Evolutionary conservation across 2,329 filamentous ascomycete genomes (phyloP), one percentile per base, ranked within the genome.

Genomic region (Boeremia lycopersici): DNA sequence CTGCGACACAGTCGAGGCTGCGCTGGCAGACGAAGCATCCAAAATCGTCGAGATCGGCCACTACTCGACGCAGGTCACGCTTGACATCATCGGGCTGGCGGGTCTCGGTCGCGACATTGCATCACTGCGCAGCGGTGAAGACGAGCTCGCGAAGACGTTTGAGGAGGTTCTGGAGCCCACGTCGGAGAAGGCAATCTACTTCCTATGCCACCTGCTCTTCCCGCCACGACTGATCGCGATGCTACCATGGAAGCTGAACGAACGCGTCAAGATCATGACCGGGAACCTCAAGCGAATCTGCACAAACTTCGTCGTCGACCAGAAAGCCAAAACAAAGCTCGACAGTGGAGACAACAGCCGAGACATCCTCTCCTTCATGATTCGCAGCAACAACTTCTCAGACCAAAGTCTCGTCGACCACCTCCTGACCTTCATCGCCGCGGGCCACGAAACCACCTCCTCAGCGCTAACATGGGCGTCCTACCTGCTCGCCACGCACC

Each of bases 381-480:
- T 85, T 57, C 77, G 79, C 56, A 79, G 79, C 2, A 78, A 79
- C 48, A 77, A 80, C 48, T 85, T 85, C 63, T 79, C 80, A 0
- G 81, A 85, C 48, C 67, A 75, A 4, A 74, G 78, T n/a, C 67
- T 85, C 11, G 78, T 80, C 7, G 81, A 85, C 58, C 82, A 85
- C 50, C 74, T 85, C 1, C 67, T 86, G 25, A 86, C 83, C 0
- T 84, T 84, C 60, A 65, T 85, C 4, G 82, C 82, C 2, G 81
- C 82, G 3, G 82, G 78, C 6, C 90, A 93, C 72, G 89, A 93
- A 76, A 93, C 90, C 1, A 93, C 89, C 0, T 86, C 90, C 1
- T 83, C 86, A 1, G 82, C 89, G 15, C 80, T 95, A 69, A 89
- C 87, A n/a, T 93, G 89, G 89, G 84, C 87, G 3, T 75, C 86